Evolutionary conservation across 768 basidiomycete species (phyloP).

Genomic region (Cystofilobasidium bisporidii): DNA sequence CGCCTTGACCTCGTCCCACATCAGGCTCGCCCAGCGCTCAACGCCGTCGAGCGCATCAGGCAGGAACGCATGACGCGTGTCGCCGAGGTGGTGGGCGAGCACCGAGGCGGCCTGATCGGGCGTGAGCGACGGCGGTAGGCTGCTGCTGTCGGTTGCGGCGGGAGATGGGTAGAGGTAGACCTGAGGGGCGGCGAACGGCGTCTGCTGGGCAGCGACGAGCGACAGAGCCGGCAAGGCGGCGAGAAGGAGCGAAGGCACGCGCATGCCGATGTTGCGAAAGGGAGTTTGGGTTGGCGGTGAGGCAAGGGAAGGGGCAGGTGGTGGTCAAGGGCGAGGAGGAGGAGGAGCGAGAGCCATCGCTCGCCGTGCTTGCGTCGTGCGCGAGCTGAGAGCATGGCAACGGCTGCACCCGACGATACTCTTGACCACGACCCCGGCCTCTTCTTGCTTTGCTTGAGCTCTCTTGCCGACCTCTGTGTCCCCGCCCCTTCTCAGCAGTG

Average conservation of each 20-base stretch:
- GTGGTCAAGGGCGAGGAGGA: not conserved
- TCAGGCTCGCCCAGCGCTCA: constrained; percentile 28
- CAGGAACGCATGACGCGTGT: constrained; percentile 55
- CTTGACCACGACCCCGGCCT: too few relatives aligned
- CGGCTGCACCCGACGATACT: too few relatives aligned
- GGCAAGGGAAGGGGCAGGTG: constrained; percentile 1
- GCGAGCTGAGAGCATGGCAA: too few relatives aligned
- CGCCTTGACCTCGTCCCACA: constrained; percentile 9
- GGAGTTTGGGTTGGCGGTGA: not conserved
- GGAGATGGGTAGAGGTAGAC: constrained; percentile 53
- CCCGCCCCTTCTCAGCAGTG: too few relatives aligned
- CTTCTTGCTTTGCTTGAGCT: too few relatives aligned
- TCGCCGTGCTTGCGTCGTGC: too few relatives aligned
- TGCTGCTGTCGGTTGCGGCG: constrained; percentile 17
- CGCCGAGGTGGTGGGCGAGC: constrained; percentile 60
- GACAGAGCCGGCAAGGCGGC: constrained; percentile 14
- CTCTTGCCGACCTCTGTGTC: too few relatives aligned
- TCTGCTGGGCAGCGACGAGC: constrained; percentile 13
- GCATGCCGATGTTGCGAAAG: too few relatives aligned
- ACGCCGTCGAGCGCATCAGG: constrained; percentile 39
- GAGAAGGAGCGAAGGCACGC: constrained; percentile 20
- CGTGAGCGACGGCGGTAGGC: constrained; percentile 44
- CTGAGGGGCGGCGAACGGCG: constrained; percentile 20
- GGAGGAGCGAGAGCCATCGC: too few relatives aligned
- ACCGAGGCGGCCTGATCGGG: constrained; percentile 52